Base-by-base conservation (phyloP, 139 green algal species). In the Eudorina sp. region DNA sequence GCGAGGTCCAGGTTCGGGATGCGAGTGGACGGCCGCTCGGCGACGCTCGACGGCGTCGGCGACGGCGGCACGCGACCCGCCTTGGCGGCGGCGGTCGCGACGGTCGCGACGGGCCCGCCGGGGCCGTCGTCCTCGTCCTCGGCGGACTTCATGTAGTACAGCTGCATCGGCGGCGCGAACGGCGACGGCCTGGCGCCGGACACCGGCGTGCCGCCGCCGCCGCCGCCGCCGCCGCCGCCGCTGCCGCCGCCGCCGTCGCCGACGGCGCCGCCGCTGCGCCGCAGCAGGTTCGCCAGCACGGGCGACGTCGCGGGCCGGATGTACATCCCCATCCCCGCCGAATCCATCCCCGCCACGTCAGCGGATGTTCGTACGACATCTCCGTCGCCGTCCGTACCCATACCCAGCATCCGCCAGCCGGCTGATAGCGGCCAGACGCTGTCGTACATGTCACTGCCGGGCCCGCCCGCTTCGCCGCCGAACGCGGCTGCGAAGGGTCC, bases 131-230 rank as follows among this genome's bases (percentile, higher is more conserved):
- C 53, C 38, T 3, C 36, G n/a, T 84, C 77, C 21, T 72, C 53
- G 5, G 43, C 3, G 8, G 53, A 53, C 21, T 31, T 46, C 53
- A 55, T 51, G 34, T 84, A 84, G 34, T 84, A 84, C 6, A 84
- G 53, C 34, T 84, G 77, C 51, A 72, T 53, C 31, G 77, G 77
- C 51, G 77, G 77, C 53, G 77, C 77, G 34, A 84, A 84, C 0
- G 23, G 21, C 34, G 34, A 62, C 48, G 76, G 51, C 64, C 38
- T 73, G 64, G 3, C 48, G 74, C 13, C 40, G 36, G 9, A 21
- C 29, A 18, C 7, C 14, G n/a, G 8, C 13, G 66, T 1, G n/a
- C 40, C 72, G 41, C 18, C 45, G 70, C 7, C 70, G 70, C 0
- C 19, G 29, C 1, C 70, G 21, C 23, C 40, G 21, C 70, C 70